Evolutionary conservation across 306 rosid species (phyloP), one percentile per base, ranked within the genome.

Genomic region (Mimosa pudica): DNA sequence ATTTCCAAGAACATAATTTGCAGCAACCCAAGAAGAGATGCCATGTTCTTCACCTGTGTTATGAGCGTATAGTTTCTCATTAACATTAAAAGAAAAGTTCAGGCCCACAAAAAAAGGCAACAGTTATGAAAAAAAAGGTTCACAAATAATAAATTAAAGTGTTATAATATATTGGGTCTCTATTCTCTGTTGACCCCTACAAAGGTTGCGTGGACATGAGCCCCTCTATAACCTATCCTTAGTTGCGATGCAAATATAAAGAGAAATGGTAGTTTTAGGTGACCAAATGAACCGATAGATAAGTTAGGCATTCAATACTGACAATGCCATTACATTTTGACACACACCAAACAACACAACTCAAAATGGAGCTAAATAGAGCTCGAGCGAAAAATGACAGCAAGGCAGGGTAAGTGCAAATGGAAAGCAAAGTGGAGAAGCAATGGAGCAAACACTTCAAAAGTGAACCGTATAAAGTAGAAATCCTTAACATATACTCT

Each of bases 1-100:
- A n/a, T 67, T 83, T 81, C 91, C 91, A 69, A 88, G 89, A 57
- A 81, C 89, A 78, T 78, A 88, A 80, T 88, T 88, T 74, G 84
- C 87, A 76, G 87, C 84, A 46, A 88, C 89, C 91, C 91, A 88
- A 60, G 87, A 83, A 79, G 86, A 85, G 73, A 83, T 73, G 24
- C 89, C 84, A 81, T 79, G 86, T 10, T 88, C 89, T 52, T 80
- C 87, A 67, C 80, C 90, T 87, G 75, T 68, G 64, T 69, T 48
- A 24, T 45, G 76, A 78, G 65, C 44, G 82, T 55, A 61, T 13
- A 71, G 62, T 35, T n/a, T 65, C 63, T 70, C 69, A 71, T 54
- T 24, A 70, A 63, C 69, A 77, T 65, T n/a, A 49, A 49, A 52
- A 65, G 65, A 49, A 36, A 52, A 12, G 30, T 63, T 63, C 30